phyloP scores from a whole-genome alignment of 2,329 filamentous ascomycete genomes.

The Aspergillus arachidicola region DNA sequence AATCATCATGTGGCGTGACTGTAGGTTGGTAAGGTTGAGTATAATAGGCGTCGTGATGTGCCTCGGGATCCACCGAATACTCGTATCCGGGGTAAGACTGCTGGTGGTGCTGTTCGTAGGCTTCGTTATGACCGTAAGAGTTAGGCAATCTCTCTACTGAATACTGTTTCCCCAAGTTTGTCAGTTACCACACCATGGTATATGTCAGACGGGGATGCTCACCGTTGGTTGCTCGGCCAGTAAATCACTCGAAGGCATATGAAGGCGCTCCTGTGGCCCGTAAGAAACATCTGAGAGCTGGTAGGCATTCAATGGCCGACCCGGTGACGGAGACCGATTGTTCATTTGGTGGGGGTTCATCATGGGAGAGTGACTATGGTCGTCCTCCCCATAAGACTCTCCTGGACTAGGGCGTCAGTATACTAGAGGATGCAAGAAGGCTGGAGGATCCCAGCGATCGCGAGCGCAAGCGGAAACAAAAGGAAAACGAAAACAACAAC shows the following conservation, averaged over 20 bases:
- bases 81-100: constrained; percentile 61
- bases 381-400: constrained; percentile 49
- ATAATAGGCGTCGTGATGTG: constrained; percentile 86
- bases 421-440: neutral
- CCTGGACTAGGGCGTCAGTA: constrained; percentile 29
- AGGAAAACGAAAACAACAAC: neutral
- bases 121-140: constrained; percentile 65
- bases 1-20: constrained; percentile 56
- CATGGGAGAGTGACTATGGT: constrained; percentile 37
- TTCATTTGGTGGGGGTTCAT: constrained; percentile 58
- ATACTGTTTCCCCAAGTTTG: constrained; percentile 51
- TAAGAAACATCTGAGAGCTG: constrained; percentile 81
- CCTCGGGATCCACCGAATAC: constrained; percentile 78
- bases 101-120: constrained; percentile 56
- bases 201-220: constrained; percentile 37
- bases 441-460: neutral
- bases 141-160: constrained; percentile 69
- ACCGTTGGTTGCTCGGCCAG: constrained; percentile 84
- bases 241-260: constrained; percentile 74
- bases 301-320: constrained; percentile 74
- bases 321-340: constrained; percentile 73
- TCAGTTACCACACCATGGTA: neutral
- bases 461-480: neutral
- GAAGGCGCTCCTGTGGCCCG: constrained; percentile 59
- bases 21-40: constrained; percentile 78